Evolutionary conservation across 306 rosid species (phyloP).

Genomic region (Cucumis melo): DNA sequence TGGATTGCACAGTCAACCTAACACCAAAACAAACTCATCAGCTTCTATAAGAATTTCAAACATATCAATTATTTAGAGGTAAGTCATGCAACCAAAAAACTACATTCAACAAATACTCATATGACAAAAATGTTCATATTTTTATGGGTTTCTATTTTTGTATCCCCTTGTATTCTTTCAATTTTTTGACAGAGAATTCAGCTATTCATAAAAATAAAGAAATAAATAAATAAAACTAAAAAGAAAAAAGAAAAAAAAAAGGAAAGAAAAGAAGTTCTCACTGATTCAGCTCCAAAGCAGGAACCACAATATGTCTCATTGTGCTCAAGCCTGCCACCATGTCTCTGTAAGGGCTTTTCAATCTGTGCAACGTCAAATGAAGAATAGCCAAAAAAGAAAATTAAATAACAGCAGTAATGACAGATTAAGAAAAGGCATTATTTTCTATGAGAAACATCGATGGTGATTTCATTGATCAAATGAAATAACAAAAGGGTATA

Average conservation of each 20-base stretch:
- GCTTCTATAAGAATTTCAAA: not conserved
- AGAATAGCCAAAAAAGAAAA: slow-evolving; percentile 8
- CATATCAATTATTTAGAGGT: not conserved
- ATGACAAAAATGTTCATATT: not conserved
- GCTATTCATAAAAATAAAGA: not conserved
- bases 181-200: not conserved
- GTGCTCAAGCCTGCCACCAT: slow-evolving; percentile 98
- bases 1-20: not conserved
- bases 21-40: not conserved
- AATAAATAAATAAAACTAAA: too few relatives aligned
- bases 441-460: too few relatives aligned
- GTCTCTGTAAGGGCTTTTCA: slow-evolving; percentile 84
- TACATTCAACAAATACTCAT: not conserved
- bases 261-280: slow-evolving; percentile 15
- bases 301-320: slow-evolving; percentile 98
- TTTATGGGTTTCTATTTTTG: not conserved
- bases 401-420: not conserved
- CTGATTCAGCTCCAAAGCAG: slow-evolving; percentile 87
- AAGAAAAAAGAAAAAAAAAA: too few relatives aligned
- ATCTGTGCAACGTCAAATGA: slow-evolving; percentile 37
- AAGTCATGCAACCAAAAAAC: not conserved
- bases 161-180: too few relatives aligned
- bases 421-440: not conserved
- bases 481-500: too few relatives aligned
- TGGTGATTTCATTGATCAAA: too few relatives aligned